Evolutionary conservation across 208 protist species (phyloP).

Genomic region (Trypanosoma boissoni): DNA sequence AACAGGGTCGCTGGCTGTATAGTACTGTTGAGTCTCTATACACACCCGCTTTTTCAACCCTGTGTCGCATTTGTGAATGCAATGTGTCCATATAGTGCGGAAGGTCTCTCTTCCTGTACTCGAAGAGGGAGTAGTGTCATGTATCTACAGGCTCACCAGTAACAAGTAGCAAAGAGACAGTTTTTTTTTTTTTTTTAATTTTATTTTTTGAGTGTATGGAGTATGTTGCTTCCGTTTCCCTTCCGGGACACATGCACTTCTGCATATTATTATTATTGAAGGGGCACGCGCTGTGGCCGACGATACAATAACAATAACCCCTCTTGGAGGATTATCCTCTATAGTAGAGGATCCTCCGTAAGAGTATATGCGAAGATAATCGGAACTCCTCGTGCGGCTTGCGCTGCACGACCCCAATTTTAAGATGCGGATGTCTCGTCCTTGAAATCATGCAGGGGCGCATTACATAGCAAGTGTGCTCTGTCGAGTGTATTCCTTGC

Average conservation of each 20-base stretch:
- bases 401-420: constrained; percentile 47
- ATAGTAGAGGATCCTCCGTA: too few relatives aligned
- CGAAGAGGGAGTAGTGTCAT: constrained; percentile 58
- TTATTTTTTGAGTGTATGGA: too few relatives aligned
- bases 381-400: constrained; percentile 54
- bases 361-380: constrained; percentile 10
- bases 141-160: constrained; percentile 67
- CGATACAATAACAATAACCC: too few relatives aligned
- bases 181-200: too few relatives aligned
- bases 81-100: constrained; percentile 46
- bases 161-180: constrained; percentile 13
- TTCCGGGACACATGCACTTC: too few relatives aligned
- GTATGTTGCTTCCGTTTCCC: too few relatives aligned
- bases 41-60: constrained; percentile 40
- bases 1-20: constrained; percentile 36
- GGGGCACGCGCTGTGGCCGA: too few relatives aligned
- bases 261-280: too few relatives aligned
- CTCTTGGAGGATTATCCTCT: too few relatives aligned
- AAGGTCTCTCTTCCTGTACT: constrained; percentile 24
- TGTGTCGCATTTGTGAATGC: constrained; percentile 38
- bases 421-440: constrained; percentile 41
- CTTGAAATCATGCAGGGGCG: too few relatives aligned
- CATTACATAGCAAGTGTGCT: too few relatives aligned
- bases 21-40: constrained; percentile 56
- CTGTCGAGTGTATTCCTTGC: too few relatives aligned